phyloP scores from a whole-genome alignment of 2,329 filamentous ascomycete genomes.

The Tolypocladium ophioglossoides region DNA sequence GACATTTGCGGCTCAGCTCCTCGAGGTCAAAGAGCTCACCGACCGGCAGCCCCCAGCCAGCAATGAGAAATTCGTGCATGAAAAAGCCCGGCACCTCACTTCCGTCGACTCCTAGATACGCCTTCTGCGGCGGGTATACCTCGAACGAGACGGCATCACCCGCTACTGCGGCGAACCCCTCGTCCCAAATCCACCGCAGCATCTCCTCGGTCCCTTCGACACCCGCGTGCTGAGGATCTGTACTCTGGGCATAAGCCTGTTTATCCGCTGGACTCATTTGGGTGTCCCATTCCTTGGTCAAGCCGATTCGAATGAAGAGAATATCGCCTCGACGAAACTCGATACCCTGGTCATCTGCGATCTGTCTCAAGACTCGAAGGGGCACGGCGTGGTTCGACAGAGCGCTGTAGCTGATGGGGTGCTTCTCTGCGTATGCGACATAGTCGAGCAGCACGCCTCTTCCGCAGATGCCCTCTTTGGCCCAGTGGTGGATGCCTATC shows the following conservation, averaged over 20 bases:
- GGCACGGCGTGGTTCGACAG: conserved; percentile 29
- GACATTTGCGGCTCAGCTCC: conserved; percentile 35
- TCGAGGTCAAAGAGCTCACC: conserved; percentile 25
- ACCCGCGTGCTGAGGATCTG: conserved; percentile 20
- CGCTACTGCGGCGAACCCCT: conserved; percentile 34
- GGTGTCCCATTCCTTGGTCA: conserved; percentile 18
- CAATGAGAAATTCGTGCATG: conserved; percentile 35
- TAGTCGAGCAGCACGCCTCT: conserved; percentile 43
- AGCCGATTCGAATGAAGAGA: conserved; percentile 26
- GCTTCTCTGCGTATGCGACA: conserved; percentile 27
- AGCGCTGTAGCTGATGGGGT: conserved; percentile 25
- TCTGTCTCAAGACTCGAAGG: conserved; percentile 14
- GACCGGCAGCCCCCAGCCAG: conserved; percentile 36
- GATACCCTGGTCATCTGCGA: conserved; percentile 29
- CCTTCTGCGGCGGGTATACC: conserved; percentile 20
- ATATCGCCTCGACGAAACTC: conserved; percentile 39
- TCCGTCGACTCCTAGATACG: conserved; percentile 12
- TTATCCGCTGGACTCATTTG: conserved; percentile 27
- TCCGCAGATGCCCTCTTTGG: conserved; percentile 34
- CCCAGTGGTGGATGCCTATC: conserved; percentile 38
- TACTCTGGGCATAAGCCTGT: conserved; percentile 30
- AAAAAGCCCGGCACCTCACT: conserved; percentile 13
- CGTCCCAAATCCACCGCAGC: conserved; percentile 34
- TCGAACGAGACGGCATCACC: conserved; percentile 33
- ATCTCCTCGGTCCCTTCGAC: conserved; percentile 18